A percentile compares a stretch with the other conserved stretches of the same genome.
These are phyloP conservation scores for Dactylellina sp. DNA, from an alignment of 2,329 filamentous ascomycete species.

Conservation along the genomic window DNA sequence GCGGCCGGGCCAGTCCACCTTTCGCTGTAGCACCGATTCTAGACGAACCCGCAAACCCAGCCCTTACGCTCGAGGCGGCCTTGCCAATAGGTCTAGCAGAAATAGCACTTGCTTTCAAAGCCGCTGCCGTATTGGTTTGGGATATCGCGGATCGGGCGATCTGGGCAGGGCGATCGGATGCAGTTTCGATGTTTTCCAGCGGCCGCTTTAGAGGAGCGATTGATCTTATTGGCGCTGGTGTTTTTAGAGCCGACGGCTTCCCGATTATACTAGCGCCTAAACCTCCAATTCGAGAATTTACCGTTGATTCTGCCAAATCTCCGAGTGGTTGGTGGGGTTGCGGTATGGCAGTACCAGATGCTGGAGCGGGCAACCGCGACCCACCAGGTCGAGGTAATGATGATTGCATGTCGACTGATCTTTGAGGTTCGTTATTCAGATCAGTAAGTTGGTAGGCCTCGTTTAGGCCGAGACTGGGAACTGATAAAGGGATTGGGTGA, in stretches of 20 bases:
- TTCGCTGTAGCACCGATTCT: slow-evolving; percentile 29
- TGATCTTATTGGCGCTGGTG: slow-evolving; percentile 10
- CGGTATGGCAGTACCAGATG: slow-evolving; percentile 22
- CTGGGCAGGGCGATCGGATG: slow-evolving; percentile 42
- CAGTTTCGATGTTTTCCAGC: slow-evolving; percentile 24
- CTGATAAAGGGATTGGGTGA: slow-evolving; percentile 19
- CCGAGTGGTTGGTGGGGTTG: slow-evolving; percentile 34
- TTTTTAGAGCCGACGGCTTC: slow-evolving; percentile 43
- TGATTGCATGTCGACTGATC: slow-evolving; percentile 42
- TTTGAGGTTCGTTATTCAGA: slow-evolving; percentile 12
- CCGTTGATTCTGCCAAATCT: slow-evolving; percentile 45
- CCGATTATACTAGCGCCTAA: slow-evolving; percentile 29
- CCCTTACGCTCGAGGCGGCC: slow-evolving; percentile 5
- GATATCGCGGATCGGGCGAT: slow-evolving; percentile 51
- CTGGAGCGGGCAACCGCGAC: slow-evolving; percentile 51
- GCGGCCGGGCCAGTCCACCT: slow-evolving; percentile 20
- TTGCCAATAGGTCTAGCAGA: slow-evolving; percentile 8
- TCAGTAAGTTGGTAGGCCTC: slow-evolving; percentile 25
- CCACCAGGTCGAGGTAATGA: slow-evolving; percentile 56
- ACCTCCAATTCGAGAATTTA: slow-evolving; percentile 43
- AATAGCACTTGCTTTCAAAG: slow-evolving; percentile 15
- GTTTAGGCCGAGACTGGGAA: slow-evolving; percentile 34
- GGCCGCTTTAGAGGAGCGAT: slow-evolving; percentile 36
- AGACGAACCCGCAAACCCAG: slow-evolving; percentile 20
- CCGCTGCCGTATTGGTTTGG: slow-evolving; percentile 25